Conservation (phyloP, 78 protist species). For the Protostelium mycophagum region DNA sequence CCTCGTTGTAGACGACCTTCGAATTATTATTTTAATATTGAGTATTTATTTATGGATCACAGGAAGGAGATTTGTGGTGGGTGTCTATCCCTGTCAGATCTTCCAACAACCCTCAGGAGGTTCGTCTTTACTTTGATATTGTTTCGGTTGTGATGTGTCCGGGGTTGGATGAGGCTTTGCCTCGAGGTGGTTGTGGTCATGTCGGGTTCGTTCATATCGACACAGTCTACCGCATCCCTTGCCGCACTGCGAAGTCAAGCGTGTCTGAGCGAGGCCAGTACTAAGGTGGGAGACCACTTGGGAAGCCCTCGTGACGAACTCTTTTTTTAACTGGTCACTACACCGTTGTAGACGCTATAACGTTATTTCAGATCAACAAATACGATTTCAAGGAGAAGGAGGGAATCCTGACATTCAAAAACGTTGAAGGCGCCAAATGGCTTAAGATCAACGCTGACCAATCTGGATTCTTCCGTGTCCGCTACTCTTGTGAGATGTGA, state of each 20-base stretch:
- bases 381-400: background rate
- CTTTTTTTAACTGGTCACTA: no score
- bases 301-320: no score
- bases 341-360: background rate
- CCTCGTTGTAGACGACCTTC: background rate
- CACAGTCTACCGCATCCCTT: no score
- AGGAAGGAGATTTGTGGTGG: background rate
- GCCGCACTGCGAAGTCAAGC: no score
- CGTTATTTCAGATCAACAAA: background rate
- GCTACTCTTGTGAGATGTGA: slow-evolving; percentile 14
- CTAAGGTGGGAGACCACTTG: no score
- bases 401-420: background rate
- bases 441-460: slow-evolving; percentile 60
- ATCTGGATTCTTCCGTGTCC: slow-evolving; percentile 58
- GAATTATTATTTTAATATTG: no score
- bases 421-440: slow-evolving; percentile 14
- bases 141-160: no score
- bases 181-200: no score
- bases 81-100: slow-evolving; percentile 7
- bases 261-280: no score
- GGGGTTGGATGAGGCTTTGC: no score
- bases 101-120: background rate
- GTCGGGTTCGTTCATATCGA: no score
- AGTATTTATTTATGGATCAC: background rate
- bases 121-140: background rate